These are phyloP conservation scores for Nigrograna mackinnonii DNA, from an alignment of 2,329 filamentous ascomycete genomes.

Conservation along the genomic window DNA sequence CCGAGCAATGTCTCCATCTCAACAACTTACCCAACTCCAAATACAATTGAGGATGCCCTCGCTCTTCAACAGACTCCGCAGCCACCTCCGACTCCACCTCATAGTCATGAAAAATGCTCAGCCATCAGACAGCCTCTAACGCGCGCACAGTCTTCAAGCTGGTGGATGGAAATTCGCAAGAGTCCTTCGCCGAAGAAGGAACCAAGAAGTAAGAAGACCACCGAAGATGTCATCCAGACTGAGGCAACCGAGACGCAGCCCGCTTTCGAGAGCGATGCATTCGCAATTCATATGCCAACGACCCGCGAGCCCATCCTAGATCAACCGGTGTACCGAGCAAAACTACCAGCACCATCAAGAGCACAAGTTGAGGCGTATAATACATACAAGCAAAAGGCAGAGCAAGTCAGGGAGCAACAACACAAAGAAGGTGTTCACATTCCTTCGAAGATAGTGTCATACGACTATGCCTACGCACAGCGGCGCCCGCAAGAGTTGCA, in stretches of 20 bases:
- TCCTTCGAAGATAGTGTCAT: constrained; percentile 26
- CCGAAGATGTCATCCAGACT: constrained; percentile 27
- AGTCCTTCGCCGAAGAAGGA: constrained; percentile 11
- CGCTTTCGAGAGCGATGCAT: constrained; percentile 37
- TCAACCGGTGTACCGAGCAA: constrained; percentile 14
- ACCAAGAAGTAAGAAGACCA: constrained; percentile 27
- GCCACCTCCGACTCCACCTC: constrained; percentile 5
- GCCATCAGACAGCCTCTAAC: constrained; percentile 17
- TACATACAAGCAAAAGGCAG: constrained; percentile 30
- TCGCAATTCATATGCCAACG: constrained; percentile 36
- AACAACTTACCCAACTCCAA: constrained; percentile 9
- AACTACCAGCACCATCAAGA: constrained; percentile 13
- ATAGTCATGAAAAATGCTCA: constrained; percentile 1
- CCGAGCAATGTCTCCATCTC: constrained; percentile 15
- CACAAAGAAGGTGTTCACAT: constrained; percentile 25
- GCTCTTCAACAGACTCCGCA: constrained; percentile 9
- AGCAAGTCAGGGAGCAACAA: constrained; percentile 24
- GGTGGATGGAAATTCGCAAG: constrained; percentile 16
- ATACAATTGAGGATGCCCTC: constrained; percentile 15
- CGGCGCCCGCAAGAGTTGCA: constrained; percentile 5
- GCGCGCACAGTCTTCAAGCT: constrained; percentile 17
- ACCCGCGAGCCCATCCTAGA: constrained; percentile 34
- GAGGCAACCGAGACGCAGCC: constrained; percentile 25
- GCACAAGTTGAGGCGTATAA: constrained; percentile 31
- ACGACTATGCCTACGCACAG: constrained; percentile 25